Conservation (phyloP, 192 early-diverging fungal species). For the Coemansia sp. region DNA sequence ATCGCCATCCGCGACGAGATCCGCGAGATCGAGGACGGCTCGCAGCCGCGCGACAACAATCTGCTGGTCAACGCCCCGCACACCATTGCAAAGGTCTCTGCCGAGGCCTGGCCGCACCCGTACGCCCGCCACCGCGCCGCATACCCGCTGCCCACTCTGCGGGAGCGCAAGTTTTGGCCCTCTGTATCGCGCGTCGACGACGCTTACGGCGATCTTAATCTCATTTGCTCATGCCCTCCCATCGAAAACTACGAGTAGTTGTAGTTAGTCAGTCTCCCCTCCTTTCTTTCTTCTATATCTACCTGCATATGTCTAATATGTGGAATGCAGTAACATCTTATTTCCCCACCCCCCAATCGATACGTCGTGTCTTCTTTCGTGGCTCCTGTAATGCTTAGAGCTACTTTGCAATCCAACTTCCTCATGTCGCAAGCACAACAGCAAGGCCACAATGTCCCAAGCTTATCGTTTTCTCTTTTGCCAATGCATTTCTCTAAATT, state of each 20-base stretch:
- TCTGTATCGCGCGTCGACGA: slow-evolving; percentile 92
- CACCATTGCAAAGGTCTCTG: slow-evolving; percentile 73
- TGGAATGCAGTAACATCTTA: background rate
- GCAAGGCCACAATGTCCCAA: too few relatives aligned
- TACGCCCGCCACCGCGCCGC: slow-evolving; percentile 90
- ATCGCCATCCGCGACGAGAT: slow-evolving; percentile 95
- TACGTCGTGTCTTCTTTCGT: too few relatives aligned
- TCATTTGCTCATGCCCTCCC: slow-evolving; percentile 95
- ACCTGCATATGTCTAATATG: too few relatives aligned
- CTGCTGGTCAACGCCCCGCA: slow-evolving; percentile 90
- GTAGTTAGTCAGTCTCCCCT: background rate
- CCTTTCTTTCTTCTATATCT: background rate
- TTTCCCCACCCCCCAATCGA: too few relatives aligned
- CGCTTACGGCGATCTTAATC: slow-evolving; percentile 91
- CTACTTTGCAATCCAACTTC: too few relatives aligned
- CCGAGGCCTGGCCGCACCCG: slow-evolving; percentile 82
- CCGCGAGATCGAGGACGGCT: slow-evolving; percentile 80
- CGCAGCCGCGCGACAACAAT: slow-evolving; percentile 85
- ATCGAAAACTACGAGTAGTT: slow-evolving; percentile 72
- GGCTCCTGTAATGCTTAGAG: too few relatives aligned
- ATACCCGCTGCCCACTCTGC: slow-evolving; percentile 81
- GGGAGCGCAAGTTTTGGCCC: slow-evolving; percentile 97
- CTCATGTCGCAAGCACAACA: too few relatives aligned
- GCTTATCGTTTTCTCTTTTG: background rate
- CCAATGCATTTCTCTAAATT: background rate